Evolutionary conservation across 2,329 filamentous ascomycete genomes (phyloP), one percentile per base, ranked within the genome.

Genomic region (Cercospora sp.): DNA sequence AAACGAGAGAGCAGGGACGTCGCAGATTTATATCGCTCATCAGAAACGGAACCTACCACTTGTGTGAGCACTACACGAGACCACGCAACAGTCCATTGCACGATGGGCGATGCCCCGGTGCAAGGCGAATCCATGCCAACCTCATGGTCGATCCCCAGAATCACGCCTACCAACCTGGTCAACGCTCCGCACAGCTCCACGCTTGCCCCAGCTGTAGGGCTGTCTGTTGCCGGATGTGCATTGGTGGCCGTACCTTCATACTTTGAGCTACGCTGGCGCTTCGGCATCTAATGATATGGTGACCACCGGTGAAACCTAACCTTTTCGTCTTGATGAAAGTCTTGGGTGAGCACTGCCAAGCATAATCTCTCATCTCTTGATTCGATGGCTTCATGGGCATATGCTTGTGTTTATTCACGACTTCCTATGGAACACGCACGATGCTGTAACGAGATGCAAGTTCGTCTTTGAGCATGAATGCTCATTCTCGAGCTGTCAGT

Each of bases 301-400:
- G 36, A n/a, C 36, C 36, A 45, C 61, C 66, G 66, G 33, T 20
- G 28, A 53, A 63, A 31, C 42, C 61, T 23, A 31, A n/a, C 33
- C 48, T 55, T 26, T n/a, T 36, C 16, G 30, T 60, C 23, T 42
- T 36, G 26, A 26, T 60, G 59, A 10, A 48, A 53, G 20, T 31
- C 63, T 65, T 60, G 36, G 39, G 55, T 26, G 33, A 65, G 28
- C 36, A 55, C n/a, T 51, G 63, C 63, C 63, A 65, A 65, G 63
- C 36, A 42, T 42, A 3, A 8, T 42, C 18, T 51, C 13, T 8
- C n/a, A 33, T 30, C 12, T 26, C 20, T 23, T 36, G 58, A 42
- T 59, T 18, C n/a, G 39, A 48, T 63, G 48, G 61, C 36, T 64
- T n/a, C 28, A 48, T 13, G 36, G 9, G 26, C 23, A 20, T n/a